A percentile compares a stretch with the other conserved stretches of the same genome.
These are phyloP conservation scores for Fusarium proliferatum DNA, from an alignment of 2,329 filamentous ascomycete genomes.

Conservation along the genomic window DNA sequence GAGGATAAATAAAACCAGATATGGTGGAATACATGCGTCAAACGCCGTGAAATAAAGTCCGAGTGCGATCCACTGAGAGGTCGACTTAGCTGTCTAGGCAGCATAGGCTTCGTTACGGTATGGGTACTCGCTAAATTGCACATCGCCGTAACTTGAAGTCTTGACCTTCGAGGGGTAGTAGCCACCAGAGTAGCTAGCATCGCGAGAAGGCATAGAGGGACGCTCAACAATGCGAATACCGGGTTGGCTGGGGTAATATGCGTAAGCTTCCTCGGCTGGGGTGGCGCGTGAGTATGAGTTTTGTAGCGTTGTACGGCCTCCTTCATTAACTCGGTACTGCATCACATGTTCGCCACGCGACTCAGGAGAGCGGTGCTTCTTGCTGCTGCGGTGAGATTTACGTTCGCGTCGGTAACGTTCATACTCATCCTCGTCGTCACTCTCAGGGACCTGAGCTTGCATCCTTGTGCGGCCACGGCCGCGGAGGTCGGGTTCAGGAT, in stretches of 20 bases:
- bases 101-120: slow-evolving; percentile 43
- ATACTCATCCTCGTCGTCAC: slow-evolving; percentile 51
- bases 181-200: slow-evolving; percentile 46
- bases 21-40: slow-evolving; percentile 43
- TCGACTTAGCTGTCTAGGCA: slow-evolving; percentile 7
- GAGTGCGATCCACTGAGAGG: slow-evolving; percentile 8
- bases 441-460: slow-evolving; percentile 51
- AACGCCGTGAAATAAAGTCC: slow-evolving; percentile 43
- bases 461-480: slow-evolving; percentile 53
- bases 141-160: slow-evolving; percentile 48
- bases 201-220: slow-evolving; percentile 47
- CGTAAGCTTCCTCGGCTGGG: slow-evolving; percentile 39
- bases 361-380: slow-evolving; percentile 51
- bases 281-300: slow-evolving; percentile 45
- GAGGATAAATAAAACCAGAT: slow-evolving; percentile 29
- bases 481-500: slow-evolving; percentile 45
- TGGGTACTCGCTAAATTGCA: slow-evolving; percentile 48
- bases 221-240: slow-evolving; percentile 44
- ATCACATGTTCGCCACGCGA: slow-evolving; percentile 40
- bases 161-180: slow-evolving; percentile 49
- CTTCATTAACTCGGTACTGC: slow-evolving; percentile 47
- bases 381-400: slow-evolving; percentile 51
- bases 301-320: slow-evolving; percentile 43
- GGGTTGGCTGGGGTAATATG: slow-evolving; percentile 40
- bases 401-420: slow-evolving; percentile 47